Base-by-base conservation (phyloP, 2,329 filamentous ascomycete species). In the Teratosphaeriaceae sp. region DNA sequence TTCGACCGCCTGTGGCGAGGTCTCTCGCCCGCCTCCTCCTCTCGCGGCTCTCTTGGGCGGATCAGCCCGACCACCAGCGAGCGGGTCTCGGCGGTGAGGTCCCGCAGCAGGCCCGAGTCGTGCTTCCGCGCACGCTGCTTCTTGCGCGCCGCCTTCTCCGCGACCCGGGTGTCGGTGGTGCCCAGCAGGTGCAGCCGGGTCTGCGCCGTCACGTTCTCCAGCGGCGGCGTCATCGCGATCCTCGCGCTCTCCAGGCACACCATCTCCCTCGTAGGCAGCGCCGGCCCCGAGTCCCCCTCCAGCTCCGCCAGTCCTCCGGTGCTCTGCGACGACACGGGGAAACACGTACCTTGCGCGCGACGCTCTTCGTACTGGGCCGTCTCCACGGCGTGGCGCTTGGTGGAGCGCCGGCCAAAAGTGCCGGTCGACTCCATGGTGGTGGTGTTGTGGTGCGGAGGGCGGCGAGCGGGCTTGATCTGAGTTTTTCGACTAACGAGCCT, bases 1-100 rank as follows among this genome's bases (percentile, higher is more conserved):
- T 39, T 39, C 11, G 37, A 39, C 22, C 12, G 4, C 5, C 22
- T 27, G n/a, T n/a, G n/a, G n/a, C n/a, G n/a, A 18, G 8, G 16
- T 13, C 24, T 18, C 35, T 6, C 24, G 18, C n/a, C n/a, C n/a
- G 20, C 11, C 4, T 15, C 20, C n/a, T 4, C 4, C 35, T 16
- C 22, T 18, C 5, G 8, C 21, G n/a, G n/a, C 20, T 38, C 35
- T 5, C 19, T 13, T 3, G 19, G 11, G 20, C 35, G 22, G 35
- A 38, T 26, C 4, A 38, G 35, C 3, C 35, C 35, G 20, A 38
- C 20, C 35, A 38, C 24, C 12, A 38, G 22, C 35, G 24, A 23
- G 7, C 35, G n/a, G 3, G 35, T 38, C 35, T 38, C 35, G 5
- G 35, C 19, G 4, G 35, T 38, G 11, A 20, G 22, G 20, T 38